Conservation (phyloP, 2,329 filamentous ascomycete species). For the Plectosphaerella sp. region DNA sequence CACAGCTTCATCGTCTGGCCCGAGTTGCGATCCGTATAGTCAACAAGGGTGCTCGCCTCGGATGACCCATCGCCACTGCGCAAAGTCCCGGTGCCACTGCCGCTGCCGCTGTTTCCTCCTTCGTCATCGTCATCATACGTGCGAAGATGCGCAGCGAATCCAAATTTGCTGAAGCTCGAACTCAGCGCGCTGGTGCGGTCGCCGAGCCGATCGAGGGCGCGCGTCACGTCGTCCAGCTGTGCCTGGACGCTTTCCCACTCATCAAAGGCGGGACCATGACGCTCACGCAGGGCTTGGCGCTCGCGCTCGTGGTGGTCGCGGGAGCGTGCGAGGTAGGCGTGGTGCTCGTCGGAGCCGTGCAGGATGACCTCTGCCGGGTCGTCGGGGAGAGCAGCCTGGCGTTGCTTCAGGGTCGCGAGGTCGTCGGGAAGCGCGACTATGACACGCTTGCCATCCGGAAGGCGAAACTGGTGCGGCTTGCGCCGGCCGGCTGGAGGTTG, state of each 20-base stretch:
- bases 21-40: constrained; percentile 21
- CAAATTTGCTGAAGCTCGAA: constrained; percentile 60
- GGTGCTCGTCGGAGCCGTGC: constrained; percentile 46
- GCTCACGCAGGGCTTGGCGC: constrained; percentile 39
- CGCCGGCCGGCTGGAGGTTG: constrained; percentile 15
- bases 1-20: constrained; percentile 49
- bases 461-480: constrained; percentile 46
- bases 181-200: constrained; percentile 51
- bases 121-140: constrained; percentile 34
- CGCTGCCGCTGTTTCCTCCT: constrained; percentile 15
- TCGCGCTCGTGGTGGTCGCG: constrained; percentile 48
- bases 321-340: constrained; percentile 40
- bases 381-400: constrained; percentile 27
- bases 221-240: constrained; percentile 46
- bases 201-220: constrained; percentile 49
- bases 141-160: constrained; percentile 54
- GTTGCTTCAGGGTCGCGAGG: constrained; percentile 38
- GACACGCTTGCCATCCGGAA: constrained; percentile 51
- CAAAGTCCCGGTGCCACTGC: not conserved
- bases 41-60: constrained; percentile 1
- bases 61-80: constrained; percentile 19
- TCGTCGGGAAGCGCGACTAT: constrained; percentile 56
- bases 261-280: constrained; percentile 46
- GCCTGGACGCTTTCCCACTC: constrained; percentile 52
- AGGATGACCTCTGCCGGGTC: constrained; percentile 52